Conservation (phyloP, 75 land plant species). For the Cryptomeria japonica region DNA sequence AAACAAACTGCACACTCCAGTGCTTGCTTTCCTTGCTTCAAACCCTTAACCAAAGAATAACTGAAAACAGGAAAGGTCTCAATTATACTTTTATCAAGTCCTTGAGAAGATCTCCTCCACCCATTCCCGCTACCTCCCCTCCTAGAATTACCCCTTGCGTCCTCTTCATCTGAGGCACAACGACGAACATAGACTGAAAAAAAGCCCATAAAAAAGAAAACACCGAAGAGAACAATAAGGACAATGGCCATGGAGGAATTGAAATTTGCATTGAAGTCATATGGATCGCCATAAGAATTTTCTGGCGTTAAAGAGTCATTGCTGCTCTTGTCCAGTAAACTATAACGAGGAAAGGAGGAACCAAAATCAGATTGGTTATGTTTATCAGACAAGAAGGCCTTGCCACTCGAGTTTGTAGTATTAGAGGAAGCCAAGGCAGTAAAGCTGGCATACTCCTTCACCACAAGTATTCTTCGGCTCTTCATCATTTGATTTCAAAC, state of each 20-base stretch:
- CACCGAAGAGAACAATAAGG: conserved; percentile 36
- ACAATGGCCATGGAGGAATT: conserved; percentile 48
- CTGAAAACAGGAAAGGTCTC: conserved; percentile 55
- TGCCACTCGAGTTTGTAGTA: neutral
- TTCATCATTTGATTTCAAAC: neutral
- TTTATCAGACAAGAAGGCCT: neutral
- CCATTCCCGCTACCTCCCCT: neutral
- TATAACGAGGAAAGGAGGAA: neutral
- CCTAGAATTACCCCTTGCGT: neutral
- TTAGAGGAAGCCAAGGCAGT: neutral
- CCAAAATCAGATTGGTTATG: neutral
- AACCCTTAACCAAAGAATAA: conserved; percentile 62
- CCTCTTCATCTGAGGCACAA: conserved; percentile 18
- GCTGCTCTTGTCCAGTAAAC: neutral
- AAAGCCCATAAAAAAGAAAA: conserved; percentile 44
- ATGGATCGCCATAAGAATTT: neutral
- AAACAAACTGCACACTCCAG: conserved; percentile 85
- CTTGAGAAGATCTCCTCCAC: conserved; percentile 30
- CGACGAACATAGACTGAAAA: conserved; percentile 39
- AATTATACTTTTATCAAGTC: conserved; percentile 48
- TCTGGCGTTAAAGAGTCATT: neutral
- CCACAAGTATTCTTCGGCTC: neutral
- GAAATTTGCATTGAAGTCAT: conserved; percentile 15
- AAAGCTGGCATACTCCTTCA: neutral
- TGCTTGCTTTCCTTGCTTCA: conserved; percentile 63